Conservation (phyloP, 2,329 filamentous ascomycete species). For the Capronia coronata region DNA sequence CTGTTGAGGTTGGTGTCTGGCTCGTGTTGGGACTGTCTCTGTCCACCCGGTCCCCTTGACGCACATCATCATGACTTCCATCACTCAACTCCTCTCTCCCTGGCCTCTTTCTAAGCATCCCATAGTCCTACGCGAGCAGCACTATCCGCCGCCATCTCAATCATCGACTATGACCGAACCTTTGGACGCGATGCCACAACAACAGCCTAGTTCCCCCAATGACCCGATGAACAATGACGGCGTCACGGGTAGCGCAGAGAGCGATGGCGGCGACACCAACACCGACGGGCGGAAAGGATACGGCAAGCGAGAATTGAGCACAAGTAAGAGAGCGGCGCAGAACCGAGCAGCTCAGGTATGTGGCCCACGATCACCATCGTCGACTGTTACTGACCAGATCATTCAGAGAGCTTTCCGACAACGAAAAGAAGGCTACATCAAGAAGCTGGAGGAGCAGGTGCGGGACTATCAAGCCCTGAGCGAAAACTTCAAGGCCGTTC, state of each 20-base stretch:
- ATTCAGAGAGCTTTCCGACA: conserved; percentile 86
- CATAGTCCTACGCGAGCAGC: conserved; percentile 29
- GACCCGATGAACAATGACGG: conserved; percentile 17
- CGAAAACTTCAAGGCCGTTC: conserved; percentile 69
- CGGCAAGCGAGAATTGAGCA: conserved; percentile 80
- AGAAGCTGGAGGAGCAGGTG: conserved; percentile 91
- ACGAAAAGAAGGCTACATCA: conserved; percentile 96
- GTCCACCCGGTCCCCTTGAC: background rate
- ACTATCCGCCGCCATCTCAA: conserved; percentile 23
- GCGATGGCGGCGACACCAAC: conserved; percentile 40
- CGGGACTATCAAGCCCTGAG: conserved; percentile 71
- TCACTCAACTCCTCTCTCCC: conserved; percentile 28
- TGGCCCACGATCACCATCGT: background rate
- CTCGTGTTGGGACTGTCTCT: conserved; percentile 5
- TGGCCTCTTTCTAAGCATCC: conserved; percentile 28
- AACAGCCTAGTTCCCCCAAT: conserved; percentile 21
- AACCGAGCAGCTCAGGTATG: conserved; percentile 91
- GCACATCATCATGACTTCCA: conserved; percentile 26
- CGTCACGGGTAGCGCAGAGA: conserved; percentile 35
- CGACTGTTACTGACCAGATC: conserved; percentile 11
- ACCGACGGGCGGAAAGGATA: conserved; percentile 61
- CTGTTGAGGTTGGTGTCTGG: conserved; percentile 9
- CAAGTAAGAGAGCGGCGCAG: conserved; percentile 92
- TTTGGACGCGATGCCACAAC: conserved; percentile 20
- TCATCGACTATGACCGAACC: conserved; percentile 16